Conservation (phyloP, 2,329 filamentous ascomycete genomes). For the Nannizziopsis arthrosporioides region DNA sequence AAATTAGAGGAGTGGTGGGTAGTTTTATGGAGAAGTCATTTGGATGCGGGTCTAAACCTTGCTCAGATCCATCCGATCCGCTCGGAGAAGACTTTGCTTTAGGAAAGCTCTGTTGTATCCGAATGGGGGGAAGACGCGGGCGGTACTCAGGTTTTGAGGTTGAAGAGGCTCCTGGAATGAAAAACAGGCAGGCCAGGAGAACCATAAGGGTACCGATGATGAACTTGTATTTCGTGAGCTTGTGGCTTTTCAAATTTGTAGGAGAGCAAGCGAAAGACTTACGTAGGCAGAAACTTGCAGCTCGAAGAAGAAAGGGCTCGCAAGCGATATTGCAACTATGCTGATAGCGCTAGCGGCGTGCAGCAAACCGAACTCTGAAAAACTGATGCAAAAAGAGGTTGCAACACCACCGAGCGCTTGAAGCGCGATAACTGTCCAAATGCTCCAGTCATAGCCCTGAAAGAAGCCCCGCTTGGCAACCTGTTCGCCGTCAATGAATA, state of each 20-base stretch:
- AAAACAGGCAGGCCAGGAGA: slow-evolving; percentile 71
- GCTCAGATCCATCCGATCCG: slow-evolving; percentile 30
- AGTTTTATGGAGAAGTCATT: slow-evolving; percentile 39
- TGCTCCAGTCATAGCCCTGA: slow-evolving; percentile 81
- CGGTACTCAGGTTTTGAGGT: slow-evolving; percentile 34
- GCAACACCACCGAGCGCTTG: slow-evolving; percentile 77
- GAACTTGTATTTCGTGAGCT: slow-evolving; percentile 47
- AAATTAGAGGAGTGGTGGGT: slow-evolving; percentile 37
- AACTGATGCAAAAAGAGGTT: slow-evolving; percentile 69
- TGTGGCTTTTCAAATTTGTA: slow-evolving; percentile 8
- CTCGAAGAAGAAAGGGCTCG: slow-evolving; percentile 75
- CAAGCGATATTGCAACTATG: slow-evolving; percentile 74
- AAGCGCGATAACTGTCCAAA: slow-evolving; percentile 72
- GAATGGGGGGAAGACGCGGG: slow-evolving; percentile 39
- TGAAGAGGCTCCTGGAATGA: slow-evolving; percentile 31
- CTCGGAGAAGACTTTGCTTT: slow-evolving; percentile 45
- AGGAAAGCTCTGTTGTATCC: slow-evolving; percentile 63
- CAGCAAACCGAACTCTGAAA: slow-evolving; percentile 81
- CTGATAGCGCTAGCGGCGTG: slow-evolving; percentile 90
- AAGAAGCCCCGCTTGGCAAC: slow-evolving; percentile 84
- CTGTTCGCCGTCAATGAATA: slow-evolving; percentile 74
- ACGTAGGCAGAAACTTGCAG: slow-evolving; percentile 62
- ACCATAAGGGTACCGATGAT: slow-evolving; percentile 68
- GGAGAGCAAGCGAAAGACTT: slow-evolving; percentile 32
- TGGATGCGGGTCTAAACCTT: slow-evolving; percentile 24